A percentile compares a stretch with the other conserved stretches of the same genome.
phyloP scores from a whole-genome alignment of 306 rosid species.

The Glycine tomentella region DNA sequence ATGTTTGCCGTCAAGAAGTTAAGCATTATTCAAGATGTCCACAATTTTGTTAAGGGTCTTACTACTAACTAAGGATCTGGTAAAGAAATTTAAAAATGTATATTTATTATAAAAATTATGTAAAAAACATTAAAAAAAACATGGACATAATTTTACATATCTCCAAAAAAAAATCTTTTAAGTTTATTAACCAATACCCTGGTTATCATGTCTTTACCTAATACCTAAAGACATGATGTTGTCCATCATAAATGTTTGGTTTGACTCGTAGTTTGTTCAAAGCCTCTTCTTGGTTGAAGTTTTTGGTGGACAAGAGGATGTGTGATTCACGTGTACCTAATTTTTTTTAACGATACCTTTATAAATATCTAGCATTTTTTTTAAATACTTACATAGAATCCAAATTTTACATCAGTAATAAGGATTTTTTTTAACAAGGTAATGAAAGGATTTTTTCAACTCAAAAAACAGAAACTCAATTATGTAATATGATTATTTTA shows the following conservation, averaged over 20 bases:
- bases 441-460: neutral
- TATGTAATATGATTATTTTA: neutral
- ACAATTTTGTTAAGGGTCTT: neutral
- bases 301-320: conserved; percentile 17
- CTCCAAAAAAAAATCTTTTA: no score
- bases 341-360: neutral
- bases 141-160: no score
- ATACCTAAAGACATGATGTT: neutral
- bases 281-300: neutral
- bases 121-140: no score
- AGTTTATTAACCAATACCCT: no score
- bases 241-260: conserved; percentile 29
- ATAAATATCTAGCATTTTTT: neutral
- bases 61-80: no score
- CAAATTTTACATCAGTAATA: no score
- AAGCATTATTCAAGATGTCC: conserved; percentile 15
- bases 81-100: no score
- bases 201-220: neutral
- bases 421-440: no score
- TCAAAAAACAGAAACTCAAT: neutral
- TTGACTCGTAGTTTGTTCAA: conserved; percentile 26
- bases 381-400: neutral
- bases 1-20: neutral
- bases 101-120: no score
- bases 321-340: conserved; percentile 35